Evolutionary conservation across 331 rosid species (phyloP).

Genomic region (Prunus yedoensis): DNA sequence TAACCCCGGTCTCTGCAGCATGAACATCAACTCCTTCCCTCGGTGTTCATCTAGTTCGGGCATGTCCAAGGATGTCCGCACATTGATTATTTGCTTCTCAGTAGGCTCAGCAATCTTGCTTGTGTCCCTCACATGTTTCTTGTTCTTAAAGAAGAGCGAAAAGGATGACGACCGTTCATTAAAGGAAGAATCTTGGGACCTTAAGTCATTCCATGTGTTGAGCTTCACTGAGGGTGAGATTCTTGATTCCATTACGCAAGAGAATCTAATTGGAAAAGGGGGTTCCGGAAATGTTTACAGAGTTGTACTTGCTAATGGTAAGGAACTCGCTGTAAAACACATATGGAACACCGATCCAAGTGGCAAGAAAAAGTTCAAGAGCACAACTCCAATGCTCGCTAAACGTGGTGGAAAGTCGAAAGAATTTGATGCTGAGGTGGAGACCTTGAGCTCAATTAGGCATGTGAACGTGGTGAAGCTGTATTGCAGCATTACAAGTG

Average conservation of each 20-base stretch:
- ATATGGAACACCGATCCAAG: slow-evolving; percentile 61
- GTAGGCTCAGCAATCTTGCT: slow-evolving; percentile 34
- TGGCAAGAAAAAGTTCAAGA: slow-evolving; percentile 31
- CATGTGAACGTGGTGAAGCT: slow-evolving; percentile 94
- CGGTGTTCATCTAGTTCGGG: slow-evolving; percentile 46
- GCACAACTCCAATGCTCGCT: slow-evolving; percentile 51
- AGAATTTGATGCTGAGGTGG: slow-evolving; percentile 85
- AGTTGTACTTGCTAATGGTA: slow-evolving; percentile 57
- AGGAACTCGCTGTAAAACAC: slow-evolving; percentile 83
- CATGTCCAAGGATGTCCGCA: slow-evolving; percentile 40
- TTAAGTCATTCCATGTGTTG: slow-evolving; percentile 79
- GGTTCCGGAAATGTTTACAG: slow-evolving; percentile 88
- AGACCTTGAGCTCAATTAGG: slow-evolving; percentile 73
- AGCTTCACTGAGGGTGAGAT: slow-evolving; percentile 79
- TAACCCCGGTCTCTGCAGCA: slow-evolving; percentile 69
- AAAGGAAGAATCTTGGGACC: slow-evolving; percentile 83
- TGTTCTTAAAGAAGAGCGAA: slow-evolving; percentile 36
- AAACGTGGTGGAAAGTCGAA: slow-evolving; percentile 37
- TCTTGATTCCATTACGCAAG: slow-evolving; percentile 72
- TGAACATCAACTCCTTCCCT: slow-evolving; percentile 32
- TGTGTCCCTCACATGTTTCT: slow-evolving; percentile 28
- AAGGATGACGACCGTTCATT: slow-evolving; percentile 50
- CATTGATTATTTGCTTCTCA: slow-evolving; percentile 50
- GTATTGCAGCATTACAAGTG: slow-evolving; percentile 83
- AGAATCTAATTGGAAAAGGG: slow-evolving; percentile 83